These are phyloP conservation scores for Berberis vulgaris DNA, from an alignment of 164 flowering plant species.

Conservation along the genomic window DNA sequence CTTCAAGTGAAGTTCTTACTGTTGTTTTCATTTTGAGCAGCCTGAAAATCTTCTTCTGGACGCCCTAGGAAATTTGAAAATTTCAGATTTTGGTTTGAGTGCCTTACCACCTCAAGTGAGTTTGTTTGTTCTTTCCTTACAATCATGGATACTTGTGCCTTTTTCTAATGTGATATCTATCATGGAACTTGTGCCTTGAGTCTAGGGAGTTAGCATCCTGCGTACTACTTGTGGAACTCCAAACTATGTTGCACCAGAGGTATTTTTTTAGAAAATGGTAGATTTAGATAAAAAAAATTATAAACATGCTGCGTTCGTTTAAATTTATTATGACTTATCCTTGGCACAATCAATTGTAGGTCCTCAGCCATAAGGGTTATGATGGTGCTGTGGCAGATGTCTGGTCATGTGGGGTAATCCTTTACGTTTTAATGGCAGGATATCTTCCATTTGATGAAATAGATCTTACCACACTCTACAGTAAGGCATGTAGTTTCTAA, in stretches of 20 bases:
- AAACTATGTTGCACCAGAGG: slow-evolving; percentile 99
- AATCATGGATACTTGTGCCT: neutral
- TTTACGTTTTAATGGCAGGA: slow-evolving; percentile 92
- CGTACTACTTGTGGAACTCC: slow-evolving; percentile 99
- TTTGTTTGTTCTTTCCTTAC: neutral
- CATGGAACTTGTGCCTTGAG: slow-evolving; percentile 1
- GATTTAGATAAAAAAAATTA: slow-evolving; percentile 1
- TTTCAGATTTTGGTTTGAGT: slow-evolving; percentile 98
- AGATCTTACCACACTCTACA: slow-evolving; percentile 81
- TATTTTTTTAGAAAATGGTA: slow-evolving; percentile 12
- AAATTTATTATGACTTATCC: slow-evolving; percentile 1
- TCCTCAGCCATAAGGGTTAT: slow-evolving; percentile 92
- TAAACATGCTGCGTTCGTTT: neutral
- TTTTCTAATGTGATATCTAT: neutral
- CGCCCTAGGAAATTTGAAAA: slow-evolving; percentile 83
- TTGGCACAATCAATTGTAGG: slow-evolving; percentile 34
- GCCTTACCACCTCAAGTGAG: slow-evolving; percentile 79
- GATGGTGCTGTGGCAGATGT: slow-evolving; percentile 93
- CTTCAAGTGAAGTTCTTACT: slow-evolving; percentile 13
- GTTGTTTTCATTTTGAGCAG: slow-evolving; percentile 31
- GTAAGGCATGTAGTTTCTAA: slow-evolving; percentile 49
- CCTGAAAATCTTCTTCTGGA: slow-evolving; percentile 98
- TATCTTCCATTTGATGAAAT: slow-evolving; percentile 97
- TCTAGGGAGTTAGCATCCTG: slow-evolving; percentile 80
- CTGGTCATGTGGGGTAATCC: slow-evolving; percentile 98